Base-by-base conservation (phyloP, 2,329 filamentous ascomycete genomes). In the Alternaria sp. region DNA sequence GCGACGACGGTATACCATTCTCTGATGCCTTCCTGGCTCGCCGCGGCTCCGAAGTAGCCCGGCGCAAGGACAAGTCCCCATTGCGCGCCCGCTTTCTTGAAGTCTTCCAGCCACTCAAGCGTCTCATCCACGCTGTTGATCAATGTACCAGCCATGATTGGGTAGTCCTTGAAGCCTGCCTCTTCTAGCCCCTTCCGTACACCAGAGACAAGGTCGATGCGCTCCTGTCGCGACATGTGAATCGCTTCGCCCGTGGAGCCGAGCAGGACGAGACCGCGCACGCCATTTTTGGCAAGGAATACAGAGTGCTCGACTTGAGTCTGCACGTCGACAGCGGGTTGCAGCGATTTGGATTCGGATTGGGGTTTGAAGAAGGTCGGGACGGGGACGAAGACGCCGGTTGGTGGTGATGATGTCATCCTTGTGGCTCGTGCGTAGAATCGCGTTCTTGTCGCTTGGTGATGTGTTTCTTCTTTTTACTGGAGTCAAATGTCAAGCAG, bases 191-290 rank as follows among this genome's bases (percentile, higher is more conserved):
- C 87, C 68, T 84, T 81, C 57, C 87, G 84, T 55, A 89, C 84
- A 56, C 84, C 84, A n/a, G 80, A 79, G 44, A 90, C 82, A 49
- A 90, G 79, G 47, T 83, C 79, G 60, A 81, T 82, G 33, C 88
- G 86, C 69, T 90, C 88, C n/a, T 80, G 71, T n/a, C 82, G 82
- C 20, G 85, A 84, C 53, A 90, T 81, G 76, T 90, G 88, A 46
- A 90, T 85, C 0, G 87, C 87, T 75, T 90, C 89, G 62, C 89
- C 89, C 0, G 88, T 90, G 43, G 85, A 88, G 23, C 89, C 89
- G 54, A 90, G 84, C 44, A 90, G 81, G 11, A 90, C 87, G 25
- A 90, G 81, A 21, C 89, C 88, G 28, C 82, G 82, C 69, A 90
- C 86, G 60, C 89, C 89, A 67, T 84, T 83, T 56, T 84, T 82